Base-by-base conservation (phyloP, 495 filamentous ascomycete species). In the Schizothecium vesticola region DNA sequence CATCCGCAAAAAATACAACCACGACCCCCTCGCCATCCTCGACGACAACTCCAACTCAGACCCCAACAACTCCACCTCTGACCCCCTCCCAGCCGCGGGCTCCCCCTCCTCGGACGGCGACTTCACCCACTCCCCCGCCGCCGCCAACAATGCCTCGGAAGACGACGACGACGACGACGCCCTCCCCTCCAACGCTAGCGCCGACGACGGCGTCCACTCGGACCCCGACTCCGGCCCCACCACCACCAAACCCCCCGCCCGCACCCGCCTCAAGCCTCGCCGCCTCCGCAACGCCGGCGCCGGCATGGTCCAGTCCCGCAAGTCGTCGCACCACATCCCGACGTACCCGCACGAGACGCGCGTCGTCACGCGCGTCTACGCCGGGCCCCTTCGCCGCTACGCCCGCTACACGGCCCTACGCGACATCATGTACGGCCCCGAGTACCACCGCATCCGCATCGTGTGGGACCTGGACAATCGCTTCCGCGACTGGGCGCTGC, bases 341-440 rank as follows among this genome's bases (percentile, higher is more conserved):
- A 73, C 73, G 9, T 83, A 83, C 59, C 81, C 81, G 3, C 76
- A 78, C 9, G 81, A 83, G 67, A 76, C 79, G 3, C 75, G 80
- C 25, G 81, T 78, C 72, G 80, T 80, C 65, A 82, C 81, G 2
- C 80, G 81, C 56, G 77, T 80, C 24, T 83, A 82, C 65, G 75
- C 79, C 63, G 81, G 81, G 2, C 80, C 80, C 13, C 73, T 83
- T 16, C 76, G 79, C 31, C 73, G 79, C 59, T 83, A 81, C 74
- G 81, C 81, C 1, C 73, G 81, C 1, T 81, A 82, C 63, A 70
- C 74, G 22, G 74, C 76, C 12, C 75, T 83, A 9, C 69, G 81
- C 10, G 79, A 83, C 62, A 72, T 75, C 65, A 80, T 81, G 80
- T 82, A 79, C 69, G 79, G 80, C 7, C 80, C 81, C 8, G 73